These are phyloP conservation scores for Amoeboradix gromovi DNA, from an alignment of 371 early-diverging fungal genomes.

Conservation along the genomic window DNA sequence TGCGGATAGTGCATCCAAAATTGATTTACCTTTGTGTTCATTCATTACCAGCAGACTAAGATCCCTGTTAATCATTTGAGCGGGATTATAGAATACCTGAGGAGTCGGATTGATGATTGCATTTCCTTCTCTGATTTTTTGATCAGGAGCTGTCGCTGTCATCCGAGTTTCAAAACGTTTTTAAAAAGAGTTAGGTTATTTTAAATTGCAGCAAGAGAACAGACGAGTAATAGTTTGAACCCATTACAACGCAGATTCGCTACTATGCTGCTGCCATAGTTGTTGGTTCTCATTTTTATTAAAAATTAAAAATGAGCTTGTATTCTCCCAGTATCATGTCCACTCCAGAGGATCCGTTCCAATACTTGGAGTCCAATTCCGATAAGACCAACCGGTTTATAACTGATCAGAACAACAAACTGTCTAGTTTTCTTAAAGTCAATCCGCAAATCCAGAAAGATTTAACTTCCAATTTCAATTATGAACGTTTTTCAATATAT, in stretches of 20 bases:
- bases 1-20: conserved; percentile 92
- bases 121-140: neutral
- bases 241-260: too few species aligned
- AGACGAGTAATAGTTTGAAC: too few species aligned
- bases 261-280: too few species aligned
- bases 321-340: too few species aligned
- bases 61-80: neutral
- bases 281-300: too few species aligned
- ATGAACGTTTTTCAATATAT: neutral
- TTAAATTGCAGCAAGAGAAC: too few species aligned
- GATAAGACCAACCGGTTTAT: neutral
- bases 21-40: conserved; percentile 22
- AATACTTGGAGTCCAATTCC: neutral
- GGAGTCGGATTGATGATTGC: neutral
- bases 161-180: too few species aligned
- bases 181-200: too few species aligned
- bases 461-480: neutral
- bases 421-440: neutral
- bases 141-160: too few species aligned
- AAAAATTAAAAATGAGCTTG: too few species aligned
- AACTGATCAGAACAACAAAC: neutral
- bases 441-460: neutral
- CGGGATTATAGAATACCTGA: neutral
- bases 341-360: neutral
- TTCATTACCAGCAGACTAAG: conserved; percentile 2